Percentiles rank a stretch among this genome's conserved stretches.
These are phyloP conservation scores for Mucuna pruriens DNA, from an alignment of 306 rosid genomes.

Conservation along the genomic window DNA sequence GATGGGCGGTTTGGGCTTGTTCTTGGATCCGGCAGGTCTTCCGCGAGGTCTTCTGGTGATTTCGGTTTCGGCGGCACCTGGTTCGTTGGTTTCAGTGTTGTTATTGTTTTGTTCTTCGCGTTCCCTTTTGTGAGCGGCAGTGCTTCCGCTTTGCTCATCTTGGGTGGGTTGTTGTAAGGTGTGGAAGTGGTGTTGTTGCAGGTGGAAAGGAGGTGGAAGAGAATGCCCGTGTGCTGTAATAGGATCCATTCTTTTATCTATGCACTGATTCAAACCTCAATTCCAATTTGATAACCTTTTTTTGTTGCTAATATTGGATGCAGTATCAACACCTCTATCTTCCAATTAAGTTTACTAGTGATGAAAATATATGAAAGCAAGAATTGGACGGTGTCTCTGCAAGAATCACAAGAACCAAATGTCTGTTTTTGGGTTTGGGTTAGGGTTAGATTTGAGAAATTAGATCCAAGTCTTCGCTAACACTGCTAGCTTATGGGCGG, in stretches of 20 bases:
- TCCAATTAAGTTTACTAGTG: too few relatives aligned
- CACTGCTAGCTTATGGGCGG: slow-evolving; percentile 79
- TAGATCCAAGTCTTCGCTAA: slow-evolving; percentile 60
- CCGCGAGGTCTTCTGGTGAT: slow-evolving; percentile 79
- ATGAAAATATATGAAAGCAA: too few relatives aligned
- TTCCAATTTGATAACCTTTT: too few relatives aligned
- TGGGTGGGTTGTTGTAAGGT: slow-evolving; percentile 59
- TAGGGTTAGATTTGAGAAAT: slow-evolving; percentile 62
- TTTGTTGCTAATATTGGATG: too few relatives aligned
- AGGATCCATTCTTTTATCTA: slow-evolving; percentile 57
- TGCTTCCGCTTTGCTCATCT: slow-evolving; percentile 82
- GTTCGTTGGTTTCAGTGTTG: slow-evolving; percentile 47
- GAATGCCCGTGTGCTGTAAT: slow-evolving; percentile 69
- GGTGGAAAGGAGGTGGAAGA: slow-evolving; percentile 91
- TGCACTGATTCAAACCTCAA: too few relatives aligned
- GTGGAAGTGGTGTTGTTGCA: slow-evolving; percentile 58
- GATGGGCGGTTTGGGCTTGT: slow-evolving; percentile 96
- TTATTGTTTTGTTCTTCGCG: slow-evolving; percentile 54
- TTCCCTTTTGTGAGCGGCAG: slow-evolving; percentile 62
- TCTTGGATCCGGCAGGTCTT: slow-evolving; percentile 93
- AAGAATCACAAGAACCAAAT: background rate
- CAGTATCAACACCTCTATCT: too few relatives aligned
- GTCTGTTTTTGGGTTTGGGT: slow-evolving; percentile 36
- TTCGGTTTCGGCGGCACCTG: slow-evolving; percentile 53
- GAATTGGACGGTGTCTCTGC: too few relatives aligned